Evolutionary conservation across 805 yeast species (phyloP), one percentile per base, ranked within the genome.

Genomic region (Candida oleophila): DNA sequence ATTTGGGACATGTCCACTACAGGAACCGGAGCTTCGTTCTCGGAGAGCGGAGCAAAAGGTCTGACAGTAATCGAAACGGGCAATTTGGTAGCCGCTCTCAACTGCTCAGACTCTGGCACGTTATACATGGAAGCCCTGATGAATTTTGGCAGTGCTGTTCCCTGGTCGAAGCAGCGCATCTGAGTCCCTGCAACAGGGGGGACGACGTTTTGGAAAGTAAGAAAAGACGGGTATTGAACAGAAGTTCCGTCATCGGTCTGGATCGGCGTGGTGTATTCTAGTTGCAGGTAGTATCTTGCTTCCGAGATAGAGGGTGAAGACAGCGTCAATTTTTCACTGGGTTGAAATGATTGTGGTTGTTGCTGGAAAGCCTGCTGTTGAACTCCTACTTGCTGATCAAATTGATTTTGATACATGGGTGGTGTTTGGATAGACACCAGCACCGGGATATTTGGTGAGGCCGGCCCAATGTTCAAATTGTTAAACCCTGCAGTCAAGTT

Each of bases 111-210:
- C 34, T 77, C 78, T 2, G 99, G 99, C 5, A 90, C 78, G 54
- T 84, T 82, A 65, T 89, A 88, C 87, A 90, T 80, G 3, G 96
- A 74, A 51, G 88, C 69, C 49, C 96, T 76, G 60, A 87, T 79
- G 62, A 83, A 83, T 49, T 87, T 81, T 3, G 98, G 94, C 20
- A 88, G 81, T 2, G 96, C 81, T 7, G 84, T 80, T 4, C 96
- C 96, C 62, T 91, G 96, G 62, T 94, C 98, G 22, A 80, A 70
- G 1, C 85, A 79, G 40, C 71, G 73, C 59, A 74, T 88, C 51
- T 81, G 83, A 1, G 89, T 80, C 0, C 92, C 87, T 0, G 96
- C 84, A 12, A 82, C 71, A 3, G 98, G 98, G 3, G 98, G 96
- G 9, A 81, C 76, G 1, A 89, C 84, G 58, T 89, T 82, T 60